Evolutionary conservation across 768 basidiomycete genomes (phyloP), one percentile per base, ranked within the genome.

Genomic region (Myochromella boudieri): DNA sequence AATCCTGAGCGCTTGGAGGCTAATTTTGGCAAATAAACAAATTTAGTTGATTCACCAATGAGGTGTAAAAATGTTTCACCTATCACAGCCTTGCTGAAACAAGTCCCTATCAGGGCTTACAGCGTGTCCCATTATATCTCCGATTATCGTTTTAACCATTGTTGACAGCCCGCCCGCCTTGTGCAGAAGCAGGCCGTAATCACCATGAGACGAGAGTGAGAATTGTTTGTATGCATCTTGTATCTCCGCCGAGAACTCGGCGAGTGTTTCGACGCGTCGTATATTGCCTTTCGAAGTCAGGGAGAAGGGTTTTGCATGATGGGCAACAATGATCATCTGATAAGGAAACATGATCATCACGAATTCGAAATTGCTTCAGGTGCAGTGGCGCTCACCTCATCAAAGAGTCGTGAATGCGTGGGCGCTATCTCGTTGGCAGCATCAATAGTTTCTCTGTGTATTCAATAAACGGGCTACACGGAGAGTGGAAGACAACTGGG

Each of bases 331-430:
- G 40, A 79, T 68, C 71, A 77, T 78, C 71, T 75, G 20, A 15
- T 15, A 22, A 22, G 5, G 15, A 4, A 31, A 28, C 24, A 18
- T 11, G 8, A n/a, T 31, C 29, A 31, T 14, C 21, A 18, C 17
- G 34, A n/a, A 31, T 1, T 34, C n/a, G 29, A 22, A 17, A 14
- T 10, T 37, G 21, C 14, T 26, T 9, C 3, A 27, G 15, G 5
- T 27, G 14, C 14, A 10, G 12, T 15, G 24, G 31, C 42, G 6
- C 46, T 31, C 29, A 70, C 72, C 62, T 74, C 74, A 48, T 75
- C 75, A 60, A 76, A 77, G 5, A 78, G 54, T 15, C 72, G 58
- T 0, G 73, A 75, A 51, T 77, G 75, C 25, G 65, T 58, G 7
- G 77, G 76, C 0, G 75, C 73, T 43, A 56, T 66, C 11, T 48